Evolutionary conservation across 345 rosid species (phyloP).

Genomic region (Linum trigynum): DNA sequence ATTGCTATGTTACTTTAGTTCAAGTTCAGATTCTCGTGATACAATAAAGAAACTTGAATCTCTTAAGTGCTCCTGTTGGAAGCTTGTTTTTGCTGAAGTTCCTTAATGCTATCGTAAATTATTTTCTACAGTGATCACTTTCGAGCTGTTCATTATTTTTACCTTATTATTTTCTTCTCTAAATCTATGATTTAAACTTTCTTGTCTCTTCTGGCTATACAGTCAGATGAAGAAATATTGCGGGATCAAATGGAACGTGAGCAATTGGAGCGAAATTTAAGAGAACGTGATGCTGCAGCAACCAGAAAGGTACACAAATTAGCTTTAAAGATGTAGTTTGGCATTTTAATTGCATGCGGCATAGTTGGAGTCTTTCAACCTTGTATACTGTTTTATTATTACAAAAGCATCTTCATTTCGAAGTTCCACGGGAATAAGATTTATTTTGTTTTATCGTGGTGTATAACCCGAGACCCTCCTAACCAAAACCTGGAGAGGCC

Average conservation of each 20-base stretch:
- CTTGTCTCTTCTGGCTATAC: constrained; percentile 14
- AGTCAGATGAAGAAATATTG: constrained; percentile 90
- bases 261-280: constrained; percentile 66
- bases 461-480: no score
- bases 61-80: no score
- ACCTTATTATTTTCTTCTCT: neutral
- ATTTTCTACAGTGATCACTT: neutral
- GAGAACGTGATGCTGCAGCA: constrained; percentile 76
- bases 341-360: neutral
- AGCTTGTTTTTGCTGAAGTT: neutral
- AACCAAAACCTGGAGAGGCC: no score
- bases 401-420: neutral
- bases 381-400: neutral
- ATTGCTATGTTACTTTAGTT: no score
- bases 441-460: no score
- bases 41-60: no score
- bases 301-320: constrained; percentile 57
- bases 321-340: neutral
- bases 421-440: neutral
- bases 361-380: neutral
- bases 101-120: neutral
- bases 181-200: constrained; percentile 7
- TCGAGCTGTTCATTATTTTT: neutral
- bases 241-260: constrained; percentile 91
- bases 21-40: no score